phyloP scores from a whole-genome alignment of 768 basidiomycete species.

The Leucogyrophana mollusca region DNA sequence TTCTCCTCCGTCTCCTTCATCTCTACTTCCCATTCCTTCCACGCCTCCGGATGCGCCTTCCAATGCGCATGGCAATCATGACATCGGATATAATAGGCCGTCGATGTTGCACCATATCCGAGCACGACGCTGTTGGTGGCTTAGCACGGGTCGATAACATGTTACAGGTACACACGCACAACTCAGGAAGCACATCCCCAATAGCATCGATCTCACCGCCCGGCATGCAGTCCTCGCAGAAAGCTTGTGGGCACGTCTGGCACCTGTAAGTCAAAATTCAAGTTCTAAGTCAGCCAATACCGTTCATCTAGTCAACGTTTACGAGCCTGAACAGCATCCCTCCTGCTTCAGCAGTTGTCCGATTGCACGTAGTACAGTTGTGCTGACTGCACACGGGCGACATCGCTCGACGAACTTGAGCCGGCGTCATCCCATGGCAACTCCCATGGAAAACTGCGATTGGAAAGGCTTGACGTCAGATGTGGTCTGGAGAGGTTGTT shows the following conservation, averaged over 20 bases:
- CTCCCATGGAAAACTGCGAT: slow-evolving; percentile 50
- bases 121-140: slow-evolving; percentile 34
- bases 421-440: slow-evolving; percentile 41
- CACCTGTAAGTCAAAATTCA: slow-evolving; percentile 38
- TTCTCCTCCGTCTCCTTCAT: slow-evolving; percentile 35
- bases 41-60: slow-evolving; percentile 30
- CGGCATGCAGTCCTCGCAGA: slow-evolving; percentile 62
- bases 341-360: slow-evolving; percentile 45
- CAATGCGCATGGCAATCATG: slow-evolving; percentile 44
- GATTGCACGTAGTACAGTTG: slow-evolving; percentile 41
- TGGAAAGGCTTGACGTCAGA: not conserved
- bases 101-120: slow-evolving; percentile 33
- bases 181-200: slow-evolving; percentile 57
- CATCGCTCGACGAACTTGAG: slow-evolving; percentile 24
- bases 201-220: slow-evolving; percentile 47
- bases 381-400: slow-evolving; percentile 49
- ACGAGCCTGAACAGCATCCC: slow-evolving; percentile 58
- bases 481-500: not conserved
- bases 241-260: slow-evolving; percentile 56
- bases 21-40: slow-evolving; percentile 46
- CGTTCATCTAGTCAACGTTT: not conserved
- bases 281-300: not conserved
- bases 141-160: slow-evolving; percentile 5
- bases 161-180: slow-evolving; percentile 39
- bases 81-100: slow-evolving; percentile 51